A percentile compares a stretch with the other conserved stretches of the same genome.
phyloP scores from a whole-genome alignment of 305 asterid genomes.

The Fraxinus latifolia region DNA sequence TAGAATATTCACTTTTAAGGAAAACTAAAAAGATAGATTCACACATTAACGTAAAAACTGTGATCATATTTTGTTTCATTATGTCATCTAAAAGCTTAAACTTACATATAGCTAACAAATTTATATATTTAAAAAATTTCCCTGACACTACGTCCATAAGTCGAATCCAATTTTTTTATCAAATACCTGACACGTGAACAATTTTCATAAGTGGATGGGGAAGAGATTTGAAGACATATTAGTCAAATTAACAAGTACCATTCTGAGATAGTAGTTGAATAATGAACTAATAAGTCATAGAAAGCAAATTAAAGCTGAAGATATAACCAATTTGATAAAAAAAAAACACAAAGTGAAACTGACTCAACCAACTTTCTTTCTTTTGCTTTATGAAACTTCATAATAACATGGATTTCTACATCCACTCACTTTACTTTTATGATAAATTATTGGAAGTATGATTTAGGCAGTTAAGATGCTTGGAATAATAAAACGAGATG shows the following conservation, averaged over 20 bases:
- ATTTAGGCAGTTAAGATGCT: background rate
- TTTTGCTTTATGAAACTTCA: conserved; percentile 5
- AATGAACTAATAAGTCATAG: background rate
- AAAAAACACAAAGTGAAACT: background rate
- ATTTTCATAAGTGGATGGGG: background rate
- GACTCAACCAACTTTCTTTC: background rate
- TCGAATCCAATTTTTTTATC: background rate
- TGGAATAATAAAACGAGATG: background rate
- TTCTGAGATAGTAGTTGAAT: background rate
- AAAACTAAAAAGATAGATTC: background rate
- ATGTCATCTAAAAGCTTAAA: background rate
- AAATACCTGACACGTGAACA: background rate
- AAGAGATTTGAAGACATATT: background rate
- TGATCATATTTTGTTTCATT: background rate
- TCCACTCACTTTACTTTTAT: background rate
- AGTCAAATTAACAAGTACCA: background rate
- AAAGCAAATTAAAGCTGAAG: background rate
- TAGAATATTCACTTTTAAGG: background rate
- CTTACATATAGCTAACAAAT: background rate
- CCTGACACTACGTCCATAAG: background rate
- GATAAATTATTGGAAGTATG: background rate
- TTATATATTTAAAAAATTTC: background rate
- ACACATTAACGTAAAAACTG: background rate
- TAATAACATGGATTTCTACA: background rate
- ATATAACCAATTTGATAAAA: background rate